Percentiles rank a stretch among this genome's conserved stretches.
Conservation (phyloP, 257 asterid genomes). For the Oldenlandia corymbosa region DNA sequence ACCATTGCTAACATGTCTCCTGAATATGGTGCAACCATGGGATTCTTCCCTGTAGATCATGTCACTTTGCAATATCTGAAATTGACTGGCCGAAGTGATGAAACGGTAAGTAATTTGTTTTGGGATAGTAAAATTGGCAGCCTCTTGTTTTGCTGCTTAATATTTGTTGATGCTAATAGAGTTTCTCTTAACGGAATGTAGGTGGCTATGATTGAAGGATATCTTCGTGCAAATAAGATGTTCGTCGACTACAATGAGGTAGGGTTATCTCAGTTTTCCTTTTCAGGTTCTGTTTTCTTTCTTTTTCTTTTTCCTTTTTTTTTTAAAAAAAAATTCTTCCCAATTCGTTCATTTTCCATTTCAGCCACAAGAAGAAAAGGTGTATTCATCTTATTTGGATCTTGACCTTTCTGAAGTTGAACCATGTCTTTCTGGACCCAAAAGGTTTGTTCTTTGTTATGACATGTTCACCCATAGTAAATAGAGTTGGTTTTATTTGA, state of each 20-base stretch:
- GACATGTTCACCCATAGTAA: background rate
- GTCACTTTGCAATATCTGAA: conserved; percentile 84
- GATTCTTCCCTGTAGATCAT: conserved; percentile 95
- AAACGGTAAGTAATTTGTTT: conserved; percentile 52
- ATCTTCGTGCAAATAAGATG: conserved; percentile 89
- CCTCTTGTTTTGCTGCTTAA: background rate
- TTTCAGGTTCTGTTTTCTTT: background rate
- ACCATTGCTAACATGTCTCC: conserved; percentile 99
- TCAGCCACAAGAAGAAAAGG: conserved; percentile 86
- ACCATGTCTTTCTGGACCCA: conserved; percentile 93
- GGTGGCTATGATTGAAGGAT: conserved; percentile 93
- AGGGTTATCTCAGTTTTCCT: conserved; percentile 3
- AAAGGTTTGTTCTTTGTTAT: conserved; percentile 42
- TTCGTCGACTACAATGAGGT: conserved; percentile 90
- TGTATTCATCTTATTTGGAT: conserved; percentile 63
- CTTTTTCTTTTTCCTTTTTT: background rate
- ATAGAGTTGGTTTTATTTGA: background rate
- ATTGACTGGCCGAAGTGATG: conserved; percentile 93
- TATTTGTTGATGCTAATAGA: background rate
- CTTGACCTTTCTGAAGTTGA: conserved; percentile 68
- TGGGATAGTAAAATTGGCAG: background rate
- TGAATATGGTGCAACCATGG: conserved; percentile 98
- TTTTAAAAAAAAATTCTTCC: background rate
- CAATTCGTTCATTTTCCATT: background rate
- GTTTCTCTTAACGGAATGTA: conserved; percentile 19